Conservation (phyloP, 2,329 filamentous ascomycete species). For the Phialophora macrospora region DNA sequence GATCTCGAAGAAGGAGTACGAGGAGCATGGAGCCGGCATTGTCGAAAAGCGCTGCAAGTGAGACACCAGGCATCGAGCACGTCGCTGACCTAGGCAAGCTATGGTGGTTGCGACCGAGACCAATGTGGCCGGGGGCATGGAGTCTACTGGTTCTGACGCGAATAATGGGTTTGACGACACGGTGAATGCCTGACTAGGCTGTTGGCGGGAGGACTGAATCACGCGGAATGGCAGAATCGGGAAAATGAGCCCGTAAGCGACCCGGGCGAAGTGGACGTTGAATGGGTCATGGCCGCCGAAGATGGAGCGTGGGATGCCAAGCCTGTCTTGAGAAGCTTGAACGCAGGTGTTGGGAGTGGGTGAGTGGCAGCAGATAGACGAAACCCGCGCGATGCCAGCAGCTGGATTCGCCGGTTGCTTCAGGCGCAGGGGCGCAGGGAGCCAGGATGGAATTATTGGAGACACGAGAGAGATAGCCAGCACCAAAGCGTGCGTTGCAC, state of each 20-base stretch:
- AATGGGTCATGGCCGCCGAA: neutral
- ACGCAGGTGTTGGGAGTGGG: slow-evolving; percentile 1
- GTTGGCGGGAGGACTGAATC: slow-evolving; percentile 1
- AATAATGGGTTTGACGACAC: neutral
- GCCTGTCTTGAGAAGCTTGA: neutral
- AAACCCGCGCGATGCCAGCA: neutral
- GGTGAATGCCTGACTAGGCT: neutral
- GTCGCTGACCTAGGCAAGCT: neutral
- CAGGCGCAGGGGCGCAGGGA: neutral
- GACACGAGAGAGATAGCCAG: neutral
- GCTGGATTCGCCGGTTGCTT: neutral
- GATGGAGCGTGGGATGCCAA: slow-evolving; percentile 6
- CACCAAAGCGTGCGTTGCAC: neutral
- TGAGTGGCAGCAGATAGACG: neutral
- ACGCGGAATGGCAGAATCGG: slow-evolving; percentile 7
- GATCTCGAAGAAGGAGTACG: slow-evolving; percentile 97
- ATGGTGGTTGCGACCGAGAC: neutral
- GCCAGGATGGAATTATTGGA: neutral
- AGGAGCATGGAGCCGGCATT: slow-evolving; percentile 87
- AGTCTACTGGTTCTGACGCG: slow-evolving; percentile 12
- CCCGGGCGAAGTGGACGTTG: neutral
- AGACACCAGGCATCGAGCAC: slow-evolving; percentile 29
- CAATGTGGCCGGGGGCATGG: slow-evolving; percentile 7
- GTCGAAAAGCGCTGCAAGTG: slow-evolving; percentile 97
- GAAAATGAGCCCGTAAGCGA: slow-evolving; percentile 13